A percentile compares a stretch with the other conserved stretches of the same genome.
These are phyloP conservation scores for Penicillium simplicissimum DNA, from an alignment of 495 filamentous ascomycete species.

Conservation along the genomic window DNA sequence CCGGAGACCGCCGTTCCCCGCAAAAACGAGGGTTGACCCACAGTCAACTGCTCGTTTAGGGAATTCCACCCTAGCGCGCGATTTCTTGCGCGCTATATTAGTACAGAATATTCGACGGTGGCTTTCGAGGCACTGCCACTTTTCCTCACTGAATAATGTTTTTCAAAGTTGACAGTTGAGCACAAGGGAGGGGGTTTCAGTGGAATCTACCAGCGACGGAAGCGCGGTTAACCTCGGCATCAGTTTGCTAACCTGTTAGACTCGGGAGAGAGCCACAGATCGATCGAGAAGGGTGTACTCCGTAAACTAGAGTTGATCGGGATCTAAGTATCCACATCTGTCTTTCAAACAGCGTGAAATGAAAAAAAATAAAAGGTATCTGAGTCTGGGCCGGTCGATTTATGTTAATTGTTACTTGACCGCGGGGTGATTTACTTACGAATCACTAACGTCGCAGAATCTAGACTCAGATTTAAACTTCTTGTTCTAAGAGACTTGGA, in stretches of 20 bases:
- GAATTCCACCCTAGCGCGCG: slow-evolving; percentile 1
- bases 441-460: neutral
- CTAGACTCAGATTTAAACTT: neutral
- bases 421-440: neutral
- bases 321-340: neutral
- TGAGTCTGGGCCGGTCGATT: neutral
- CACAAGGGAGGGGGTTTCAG: neutral
- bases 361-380: neutral
- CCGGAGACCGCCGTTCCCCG: slow-evolving; percentile 18
- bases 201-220: neutral
- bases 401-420: neutral
- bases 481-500: neutral
- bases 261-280: neutral
- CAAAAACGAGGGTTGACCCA: slow-evolving; percentile 9
- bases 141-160: neutral
- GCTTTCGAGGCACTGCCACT: neutral
- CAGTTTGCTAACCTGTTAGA: neutral
- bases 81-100: neutral
- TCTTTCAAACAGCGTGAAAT: no score
- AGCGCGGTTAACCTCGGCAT: neutral
- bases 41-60: neutral
- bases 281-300: neutral
- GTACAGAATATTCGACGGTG: neutral
- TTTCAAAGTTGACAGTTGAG: neutral
- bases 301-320: no score